Percentiles rank a stretch among this genome's conserved stretches.
Conservation (phyloP, 2,329 filamentous ascomycete species). For the Colletotrichum sp. region DNA sequence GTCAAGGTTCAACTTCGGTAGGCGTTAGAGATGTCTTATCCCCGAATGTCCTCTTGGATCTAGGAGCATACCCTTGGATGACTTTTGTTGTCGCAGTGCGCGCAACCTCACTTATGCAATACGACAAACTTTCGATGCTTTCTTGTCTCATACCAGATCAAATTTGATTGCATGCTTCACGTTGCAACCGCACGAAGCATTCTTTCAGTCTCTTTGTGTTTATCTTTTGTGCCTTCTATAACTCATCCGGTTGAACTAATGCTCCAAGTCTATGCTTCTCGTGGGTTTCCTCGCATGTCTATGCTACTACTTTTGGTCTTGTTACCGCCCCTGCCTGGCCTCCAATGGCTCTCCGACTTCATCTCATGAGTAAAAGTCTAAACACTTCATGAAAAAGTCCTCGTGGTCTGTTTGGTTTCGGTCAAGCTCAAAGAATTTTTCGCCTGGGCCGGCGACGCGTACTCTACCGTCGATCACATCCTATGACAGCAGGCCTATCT, state of each 20-base stretch:
- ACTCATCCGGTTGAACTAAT: background rate
- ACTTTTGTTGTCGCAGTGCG: background rate
- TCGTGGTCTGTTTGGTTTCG: background rate
- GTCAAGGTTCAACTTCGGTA: background rate
- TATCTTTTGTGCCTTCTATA: background rate
- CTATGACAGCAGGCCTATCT: background rate
- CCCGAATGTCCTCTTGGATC: background rate
- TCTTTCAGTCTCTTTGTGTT: background rate
- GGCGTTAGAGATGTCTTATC: background rate
- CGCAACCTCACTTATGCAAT: background rate
- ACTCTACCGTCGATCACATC: no score
- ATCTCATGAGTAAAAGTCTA: background rate
- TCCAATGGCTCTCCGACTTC: background rate
- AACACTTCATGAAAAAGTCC: no score
- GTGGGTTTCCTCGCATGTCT: background rate
- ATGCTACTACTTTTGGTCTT: background rate
- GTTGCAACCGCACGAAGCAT: background rate
- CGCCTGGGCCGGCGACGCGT: no score
- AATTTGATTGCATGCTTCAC: background rate
- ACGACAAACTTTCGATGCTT: background rate
- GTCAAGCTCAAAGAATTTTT: background rate
- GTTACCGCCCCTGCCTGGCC: background rate
- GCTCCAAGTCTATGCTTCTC: background rate
- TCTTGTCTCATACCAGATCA: background rate
- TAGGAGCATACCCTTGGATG: background rate